Evolutionary conservation across 495 filamentous ascomycete species (phyloP).

Genomic region (Haplographium delicatum): DNA sequence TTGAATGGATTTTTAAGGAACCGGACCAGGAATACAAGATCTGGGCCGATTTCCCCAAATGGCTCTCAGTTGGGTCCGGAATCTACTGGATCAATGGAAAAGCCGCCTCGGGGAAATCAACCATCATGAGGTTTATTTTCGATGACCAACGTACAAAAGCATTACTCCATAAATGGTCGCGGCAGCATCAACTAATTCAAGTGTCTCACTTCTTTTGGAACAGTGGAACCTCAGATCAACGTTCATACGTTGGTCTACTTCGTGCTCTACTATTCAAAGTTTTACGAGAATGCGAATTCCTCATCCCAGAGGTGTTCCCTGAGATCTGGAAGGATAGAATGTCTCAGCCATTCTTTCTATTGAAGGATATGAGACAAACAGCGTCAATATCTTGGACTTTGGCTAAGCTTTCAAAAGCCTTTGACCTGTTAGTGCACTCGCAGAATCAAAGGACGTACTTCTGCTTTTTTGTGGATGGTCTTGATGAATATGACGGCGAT

Average conservation of each 20-base stretch:
- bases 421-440: not conserved
- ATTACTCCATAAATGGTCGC: slow-evolving; percentile 23
- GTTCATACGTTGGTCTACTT: slow-evolving; percentile 28
- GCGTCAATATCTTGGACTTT: not conserved
- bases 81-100: slow-evolving; percentile 37
- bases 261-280: slow-evolving; percentile 24
- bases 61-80: slow-evolving; percentile 16
- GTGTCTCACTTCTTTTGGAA: slow-evolving; percentile 34
- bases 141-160: slow-evolving; percentile 16
- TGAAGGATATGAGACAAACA: not conserved
- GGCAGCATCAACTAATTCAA: not conserved
- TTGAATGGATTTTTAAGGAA: slow-evolving; percentile 25
- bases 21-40: not conserved
- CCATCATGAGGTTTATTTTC: slow-evolving; percentile 34
- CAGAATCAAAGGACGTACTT: not conserved
- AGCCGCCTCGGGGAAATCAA: slow-evolving; percentile 36
- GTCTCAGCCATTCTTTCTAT: not conserved
- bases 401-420: not conserved
- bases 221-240: slow-evolving; percentile 25
- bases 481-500: slow-evolving; percentile 3
- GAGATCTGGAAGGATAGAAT: not conserved
- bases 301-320: not conserved
- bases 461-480: slow-evolving; percentile 1
- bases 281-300: not conserved
- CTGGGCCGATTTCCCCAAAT: slow-evolving; percentile 9